These are phyloP conservation scores for Diaporthe vexans DNA, from an alignment of 2,329 filamentous ascomycete genomes.

Conservation along the genomic window DNA sequence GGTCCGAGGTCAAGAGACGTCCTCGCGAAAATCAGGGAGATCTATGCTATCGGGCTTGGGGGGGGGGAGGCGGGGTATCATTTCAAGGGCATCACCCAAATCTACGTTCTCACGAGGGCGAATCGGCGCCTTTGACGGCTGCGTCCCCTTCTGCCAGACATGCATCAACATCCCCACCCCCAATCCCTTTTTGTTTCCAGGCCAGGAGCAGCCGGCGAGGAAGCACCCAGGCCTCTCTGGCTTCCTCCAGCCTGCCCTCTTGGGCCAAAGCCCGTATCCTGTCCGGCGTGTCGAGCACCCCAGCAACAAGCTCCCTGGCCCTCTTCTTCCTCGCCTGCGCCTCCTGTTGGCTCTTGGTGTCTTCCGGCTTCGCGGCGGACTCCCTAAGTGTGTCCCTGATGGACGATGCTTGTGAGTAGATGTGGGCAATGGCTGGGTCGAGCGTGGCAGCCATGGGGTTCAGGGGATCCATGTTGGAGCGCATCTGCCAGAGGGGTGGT, in stretches of 20 bases:
- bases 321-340: constrained; percentile 53
- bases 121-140: constrained; percentile 52
- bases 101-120: constrained; percentile 22
- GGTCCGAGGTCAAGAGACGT: not conserved
- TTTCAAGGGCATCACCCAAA: constrained; percentile 7
- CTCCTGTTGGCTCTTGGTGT: constrained; percentile 53
- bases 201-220: constrained; percentile 64
- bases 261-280: constrained; percentile 70
- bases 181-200: constrained; percentile 69
- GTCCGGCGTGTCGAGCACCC: constrained; percentile 73
- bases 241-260: constrained; percentile 73
- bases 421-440: constrained; percentile 80
- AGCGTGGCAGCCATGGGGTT: constrained; percentile 81
- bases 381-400: constrained; percentile 67
- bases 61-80: constrained; percentile 31
- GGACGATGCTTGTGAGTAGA: constrained; percentile 72
- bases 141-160: constrained; percentile 69
- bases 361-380: constrained; percentile 62
- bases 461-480: constrained; percentile 83
- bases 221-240: constrained; percentile 69
- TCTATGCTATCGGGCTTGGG: constrained; percentile 8
- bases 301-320: constrained; percentile 70
- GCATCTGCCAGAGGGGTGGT: constrained; percentile 67
- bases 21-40: not conserved
- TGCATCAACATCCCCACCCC: constrained; percentile 67